Evolutionary conservation across 176 grass and related monocot species (phyloP).

Genomic region (Oropetium thomaeum): DNA sequence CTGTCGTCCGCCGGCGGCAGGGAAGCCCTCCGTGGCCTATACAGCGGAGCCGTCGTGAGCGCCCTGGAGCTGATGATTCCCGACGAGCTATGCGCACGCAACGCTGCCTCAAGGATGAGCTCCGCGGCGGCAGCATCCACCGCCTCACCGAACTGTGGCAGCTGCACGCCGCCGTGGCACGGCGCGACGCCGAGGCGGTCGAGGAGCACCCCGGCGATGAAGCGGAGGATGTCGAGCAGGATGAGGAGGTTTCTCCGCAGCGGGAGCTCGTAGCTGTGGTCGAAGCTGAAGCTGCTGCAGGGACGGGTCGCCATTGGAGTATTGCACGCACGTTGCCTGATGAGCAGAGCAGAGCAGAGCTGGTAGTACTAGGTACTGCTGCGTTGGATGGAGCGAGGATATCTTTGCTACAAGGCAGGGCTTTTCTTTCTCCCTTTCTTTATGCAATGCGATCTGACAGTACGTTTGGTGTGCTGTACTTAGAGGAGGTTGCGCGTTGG

Average conservation of each 20-base stretch:
- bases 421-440: neutral
- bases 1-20: neutral
- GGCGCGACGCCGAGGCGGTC: slow-evolving; percentile 39
- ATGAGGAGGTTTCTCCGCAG: slow-evolving; percentile 9
- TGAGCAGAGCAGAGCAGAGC: neutral
- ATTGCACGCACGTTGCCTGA: neutral
- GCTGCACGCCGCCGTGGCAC: slow-evolving; percentile 2
- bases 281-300: neutral
- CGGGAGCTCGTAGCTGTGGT: slow-evolving; percentile 14
- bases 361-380: neutral
- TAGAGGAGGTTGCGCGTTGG: neutral
- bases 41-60: neutral
- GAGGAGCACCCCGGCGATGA: slow-evolving; percentile 28
- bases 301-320: neutral
- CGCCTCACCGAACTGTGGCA: slow-evolving; percentile 11
- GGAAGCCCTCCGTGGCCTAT: neutral
- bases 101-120: slow-evolving; percentile 24
- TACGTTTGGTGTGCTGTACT: neutral
- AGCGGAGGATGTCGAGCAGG: slow-evolving; percentile 27
- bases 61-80: neutral
- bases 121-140: neutral
- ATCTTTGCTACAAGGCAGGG: neutral
- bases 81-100: neutral
- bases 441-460: neutral
- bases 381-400: neutral